Evolutionary conservation across 495 filamentous ascomycete species (phyloP).

Genomic region (Pyrenopolyporus hunteri): DNA sequence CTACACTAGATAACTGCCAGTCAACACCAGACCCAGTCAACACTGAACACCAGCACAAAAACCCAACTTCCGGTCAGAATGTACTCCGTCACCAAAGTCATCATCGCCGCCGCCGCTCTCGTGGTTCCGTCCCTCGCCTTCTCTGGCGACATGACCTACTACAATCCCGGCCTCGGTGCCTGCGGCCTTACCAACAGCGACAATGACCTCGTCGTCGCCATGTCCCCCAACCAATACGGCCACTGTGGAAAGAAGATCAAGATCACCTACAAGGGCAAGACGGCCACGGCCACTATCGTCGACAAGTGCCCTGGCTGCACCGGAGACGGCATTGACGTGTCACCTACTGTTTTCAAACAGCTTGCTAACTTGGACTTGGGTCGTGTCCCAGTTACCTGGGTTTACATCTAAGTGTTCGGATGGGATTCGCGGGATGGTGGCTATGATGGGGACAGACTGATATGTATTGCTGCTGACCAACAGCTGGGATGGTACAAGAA

Average conservation of each 20-base stretch:
- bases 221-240: slow-evolving; percentile 47
- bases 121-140: slow-evolving; percentile 25
- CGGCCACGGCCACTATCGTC: slow-evolving; percentile 60
- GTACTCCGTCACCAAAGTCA: slow-evolving; percentile 21
- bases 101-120: slow-evolving; percentile 20
- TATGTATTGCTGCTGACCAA: background rate
- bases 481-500: background rate
- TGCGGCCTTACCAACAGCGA: slow-evolving; percentile 50
- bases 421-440: background rate
- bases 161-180: slow-evolving; percentile 49
- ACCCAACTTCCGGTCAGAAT: slow-evolving; percentile 7
- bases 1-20: background rate
- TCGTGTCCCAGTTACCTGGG: slow-evolving; percentile 48
- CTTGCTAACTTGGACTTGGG: slow-evolving; percentile 44
- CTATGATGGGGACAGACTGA: background rate
- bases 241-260: slow-evolving; percentile 69
- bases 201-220: slow-evolving; percentile 50
- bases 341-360: slow-evolving; percentile 51
- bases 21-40: background rate
- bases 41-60: background rate
- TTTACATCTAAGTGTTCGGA: slow-evolving; percentile 20
- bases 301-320: slow-evolving; percentile 79
- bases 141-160: slow-evolving; percentile 55
- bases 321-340: slow-evolving; percentile 52
- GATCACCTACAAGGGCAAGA: slow-evolving; percentile 62